Conservation (phyloP, 345 rosid genomes). For the Eucalyptus coolabah region DNA sequence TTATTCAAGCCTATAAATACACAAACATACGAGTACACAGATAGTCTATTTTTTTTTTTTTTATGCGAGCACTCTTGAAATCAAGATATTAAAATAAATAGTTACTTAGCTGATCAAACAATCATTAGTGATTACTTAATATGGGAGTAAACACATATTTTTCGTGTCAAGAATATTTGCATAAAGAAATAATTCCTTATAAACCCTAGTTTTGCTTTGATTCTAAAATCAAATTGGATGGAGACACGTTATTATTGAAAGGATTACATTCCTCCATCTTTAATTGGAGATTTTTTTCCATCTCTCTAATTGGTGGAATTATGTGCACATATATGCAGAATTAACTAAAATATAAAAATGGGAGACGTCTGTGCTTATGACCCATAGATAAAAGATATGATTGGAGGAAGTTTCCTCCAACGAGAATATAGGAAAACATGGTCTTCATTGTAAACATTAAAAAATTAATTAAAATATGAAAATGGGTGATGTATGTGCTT, state of each 20-base stretch:
- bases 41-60: neutral
- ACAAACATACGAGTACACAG: neutral
- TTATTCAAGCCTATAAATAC: neutral
- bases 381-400: neutral
- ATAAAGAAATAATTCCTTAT: neutral
- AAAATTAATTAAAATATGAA: neutral
- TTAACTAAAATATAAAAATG: neutral
- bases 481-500: neutral
- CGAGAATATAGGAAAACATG: neutral
- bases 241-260: neutral
- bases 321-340: neutral
- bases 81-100: neutral
- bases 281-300: neutral
- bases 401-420: neutral
- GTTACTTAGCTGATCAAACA: neutral
- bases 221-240: neutral
- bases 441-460: neutral
- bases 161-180: neutral
- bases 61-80: neutral
- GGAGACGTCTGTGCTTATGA: neutral
- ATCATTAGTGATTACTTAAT: neutral
- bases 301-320: neutral
- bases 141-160: neutral
- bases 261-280: neutral
- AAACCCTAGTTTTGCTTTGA: neutral